phyloP scores from a whole-genome alignment of 257 asterid genomes.

The Capsicum pubescens region DNA sequence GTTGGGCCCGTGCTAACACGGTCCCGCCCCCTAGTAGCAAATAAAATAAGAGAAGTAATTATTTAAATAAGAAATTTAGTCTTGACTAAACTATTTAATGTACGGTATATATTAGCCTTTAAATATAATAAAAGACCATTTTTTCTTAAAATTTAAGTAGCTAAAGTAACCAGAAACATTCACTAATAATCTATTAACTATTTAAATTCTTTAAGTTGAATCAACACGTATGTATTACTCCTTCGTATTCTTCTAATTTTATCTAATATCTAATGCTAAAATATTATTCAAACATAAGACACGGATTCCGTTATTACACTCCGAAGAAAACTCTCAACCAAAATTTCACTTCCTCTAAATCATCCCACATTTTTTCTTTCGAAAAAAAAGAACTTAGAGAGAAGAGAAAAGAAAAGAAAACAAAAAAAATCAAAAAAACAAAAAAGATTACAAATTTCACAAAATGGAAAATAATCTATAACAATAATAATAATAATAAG shows the following conservation, averaged over 20 bases:
- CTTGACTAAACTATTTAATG: too few species aligned
- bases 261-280: neutral
- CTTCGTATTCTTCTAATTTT: neutral
- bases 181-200: neutral
- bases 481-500: neutral
- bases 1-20: too few species aligned
- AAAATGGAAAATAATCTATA: neutral
- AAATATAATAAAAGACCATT: neutral
- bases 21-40: too few species aligned
- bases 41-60: too few species aligned
- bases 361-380: neutral
- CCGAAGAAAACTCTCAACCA: constrained; percentile 23
- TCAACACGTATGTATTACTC: neutral
- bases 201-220: neutral
- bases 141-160: neutral
- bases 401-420: neutral
- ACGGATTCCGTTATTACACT: neutral
- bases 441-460: neutral
- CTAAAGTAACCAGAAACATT: neutral
- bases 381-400: neutral
- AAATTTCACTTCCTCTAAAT: constrained; percentile 10
- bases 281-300: neutral
- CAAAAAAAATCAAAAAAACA: neutral
- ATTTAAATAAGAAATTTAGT: too few species aligned
- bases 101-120: neutral